Percentiles rank a stretch among this genome's conserved stretches.
These are phyloP conservation scores for Leptodontidium sp. DNA, from an alignment of 2,329 filamentous ascomycete genomes.

Conservation along the genomic window DNA sequence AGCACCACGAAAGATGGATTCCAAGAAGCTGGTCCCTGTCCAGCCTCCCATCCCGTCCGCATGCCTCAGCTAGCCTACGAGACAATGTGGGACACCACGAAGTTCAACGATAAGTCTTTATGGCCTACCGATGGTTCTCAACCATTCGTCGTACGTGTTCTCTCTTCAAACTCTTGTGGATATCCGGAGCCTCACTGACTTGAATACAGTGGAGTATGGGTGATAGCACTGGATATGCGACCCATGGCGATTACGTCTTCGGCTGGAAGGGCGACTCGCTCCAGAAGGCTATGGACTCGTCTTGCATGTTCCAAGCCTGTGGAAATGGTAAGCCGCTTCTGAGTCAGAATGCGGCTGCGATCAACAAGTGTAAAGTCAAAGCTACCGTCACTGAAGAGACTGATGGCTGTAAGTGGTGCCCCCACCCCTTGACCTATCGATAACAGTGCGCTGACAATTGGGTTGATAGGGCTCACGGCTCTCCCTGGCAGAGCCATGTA, in stretches of 20 bases:
- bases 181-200: not conserved
- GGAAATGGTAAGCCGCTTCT: conserved; percentile 25
- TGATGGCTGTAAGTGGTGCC: conserved; percentile 26
- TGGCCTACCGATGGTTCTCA: conserved; percentile 26
- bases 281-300: conserved; percentile 55
- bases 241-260: conserved; percentile 66
- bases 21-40: conserved; percentile 12
- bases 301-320: conserved; percentile 46
- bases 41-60: conserved; percentile 21
- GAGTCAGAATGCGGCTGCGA: conserved; percentile 22
- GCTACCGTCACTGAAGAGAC: conserved; percentile 20
- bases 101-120: conserved; percentile 32
- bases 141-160: conserved; percentile 18
- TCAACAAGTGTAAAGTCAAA: conserved; percentile 30
- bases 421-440: not conserved
- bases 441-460: not conserved
- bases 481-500: conserved; percentile 17
- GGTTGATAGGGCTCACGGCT: conserved; percentile 14
- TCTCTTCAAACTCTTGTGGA: not conserved
- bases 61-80: conserved; percentile 24
- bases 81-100: conserved; percentile 23
- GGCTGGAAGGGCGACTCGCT: conserved; percentile 61
- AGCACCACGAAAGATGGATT: conserved; percentile 13
- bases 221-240: conserved; percentile 56
- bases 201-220: conserved; percentile 6